Conservation (phyloP, 2,329 filamentous ascomycete species). For the Bipolaris zeicola region DNA sequence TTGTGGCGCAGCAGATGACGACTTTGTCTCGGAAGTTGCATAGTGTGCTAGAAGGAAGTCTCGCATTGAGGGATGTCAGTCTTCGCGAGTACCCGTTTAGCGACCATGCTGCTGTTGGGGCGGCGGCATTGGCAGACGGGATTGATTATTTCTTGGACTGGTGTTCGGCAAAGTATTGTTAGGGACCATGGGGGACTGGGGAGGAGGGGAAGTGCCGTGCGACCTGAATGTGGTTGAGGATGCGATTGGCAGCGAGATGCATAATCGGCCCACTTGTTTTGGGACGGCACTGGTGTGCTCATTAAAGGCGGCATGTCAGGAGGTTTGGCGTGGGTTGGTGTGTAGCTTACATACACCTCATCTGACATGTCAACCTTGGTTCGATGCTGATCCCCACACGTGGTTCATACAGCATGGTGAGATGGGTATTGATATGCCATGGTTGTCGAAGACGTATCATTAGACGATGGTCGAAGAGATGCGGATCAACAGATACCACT, state of each 20-base stretch:
- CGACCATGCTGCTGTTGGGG: constrained; percentile 39
- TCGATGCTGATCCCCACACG: not conserved
- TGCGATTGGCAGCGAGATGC: not conserved
- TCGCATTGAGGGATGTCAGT: constrained; percentile 32
- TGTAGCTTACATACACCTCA: not conserved
- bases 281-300: not conserved
- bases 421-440: not conserved
- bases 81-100: constrained; percentile 41
- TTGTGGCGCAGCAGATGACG: constrained; percentile 32
- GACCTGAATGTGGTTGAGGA: not conserved
- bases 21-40: constrained; percentile 32
- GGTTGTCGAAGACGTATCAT: not conserved
- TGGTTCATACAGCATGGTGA: not conserved
- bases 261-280: constrained; percentile 1
- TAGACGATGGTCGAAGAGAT: not conserved
- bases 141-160: constrained; percentile 44
- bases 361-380: not conserved
- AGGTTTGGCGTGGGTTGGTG: not conserved
- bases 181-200: not conserved
- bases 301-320: not conserved
- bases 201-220: not conserved
- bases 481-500: not conserved
- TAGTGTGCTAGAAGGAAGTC: constrained; percentile 26
- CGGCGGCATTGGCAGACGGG: constrained; percentile 36
- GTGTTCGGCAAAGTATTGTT: constrained; percentile 16